Percentiles rank a stretch among this genome's conserved stretches.
phyloP scores from a whole-genome alignment of 352 stramenopile species.

The Phytophthora palmivora region DNA sequence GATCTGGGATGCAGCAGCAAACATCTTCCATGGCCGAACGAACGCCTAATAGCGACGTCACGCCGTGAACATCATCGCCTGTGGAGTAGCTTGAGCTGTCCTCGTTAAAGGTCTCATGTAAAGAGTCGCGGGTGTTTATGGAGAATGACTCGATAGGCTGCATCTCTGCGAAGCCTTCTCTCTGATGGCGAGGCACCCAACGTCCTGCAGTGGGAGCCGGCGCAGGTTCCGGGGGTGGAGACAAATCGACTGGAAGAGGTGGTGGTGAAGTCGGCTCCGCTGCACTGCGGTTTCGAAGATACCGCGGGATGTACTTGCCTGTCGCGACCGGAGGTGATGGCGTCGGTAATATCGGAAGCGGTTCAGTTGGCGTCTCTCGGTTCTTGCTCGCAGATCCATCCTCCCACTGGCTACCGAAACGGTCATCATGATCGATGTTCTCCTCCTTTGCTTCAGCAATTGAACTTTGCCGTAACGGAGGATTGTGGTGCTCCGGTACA shows the following conservation, averaged over 20 bases:
- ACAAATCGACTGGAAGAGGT: constrained; percentile 39
- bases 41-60: constrained; percentile 84
- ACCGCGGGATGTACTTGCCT: constrained; percentile 79
- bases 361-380: constrained; percentile 18
- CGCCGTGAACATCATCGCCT: constrained; percentile 72
- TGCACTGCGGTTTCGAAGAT: constrained; percentile 71
- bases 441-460: constrained; percentile 38
- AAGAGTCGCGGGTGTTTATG: constrained; percentile 56
- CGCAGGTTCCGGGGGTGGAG: constrained; percentile 45
- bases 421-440: constrained; percentile 27
- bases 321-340: constrained; percentile 61
- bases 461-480: constrained; percentile 17
- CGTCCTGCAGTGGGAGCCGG: constrained; percentile 47
- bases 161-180: constrained; percentile 59
- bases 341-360: constrained; percentile 56
- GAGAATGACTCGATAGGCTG: constrained; percentile 57
- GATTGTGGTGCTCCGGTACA: constrained; percentile 46
- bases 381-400: constrained; percentile 19
- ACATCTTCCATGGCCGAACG: constrained; percentile 83
- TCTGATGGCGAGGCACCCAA: constrained; percentile 64
- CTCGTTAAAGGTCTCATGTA: constrained; percentile 64
- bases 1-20: constrained; percentile 80
- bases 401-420: constrained; percentile 34
- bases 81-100: constrained; percentile 75
- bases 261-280: constrained; percentile 50